These are phyloP conservation scores for Pythium graminicola DNA, from an alignment of 352 stramenopile species.

Conservation along the genomic window DNA sequence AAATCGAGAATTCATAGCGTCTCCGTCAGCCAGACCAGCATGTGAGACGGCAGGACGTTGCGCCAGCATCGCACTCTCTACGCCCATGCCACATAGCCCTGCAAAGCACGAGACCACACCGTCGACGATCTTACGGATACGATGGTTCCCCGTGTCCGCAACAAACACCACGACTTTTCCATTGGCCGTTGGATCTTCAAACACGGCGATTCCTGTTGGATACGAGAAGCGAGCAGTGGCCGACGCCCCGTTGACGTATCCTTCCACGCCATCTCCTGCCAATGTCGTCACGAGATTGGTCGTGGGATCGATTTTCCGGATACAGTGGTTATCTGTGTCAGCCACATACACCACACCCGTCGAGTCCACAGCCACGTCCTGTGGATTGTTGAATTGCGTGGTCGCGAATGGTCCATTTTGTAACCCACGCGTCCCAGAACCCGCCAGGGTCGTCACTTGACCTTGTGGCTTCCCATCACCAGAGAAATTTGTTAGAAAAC, in stretches of 20 bases:
- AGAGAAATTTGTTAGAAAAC: conserved; percentile 35
- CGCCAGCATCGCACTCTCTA: conserved; percentile 48
- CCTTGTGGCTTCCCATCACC: conserved; percentile 78
- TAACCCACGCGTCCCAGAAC: conserved; percentile 69
- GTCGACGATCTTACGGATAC: conserved; percentile 62
- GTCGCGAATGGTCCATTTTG: conserved; percentile 48
- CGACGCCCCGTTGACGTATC: conserved; percentile 39
- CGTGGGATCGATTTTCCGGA: conserved; percentile 68
- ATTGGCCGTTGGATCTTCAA: conserved; percentile 28
- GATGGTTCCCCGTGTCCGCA: conserved; percentile 77
- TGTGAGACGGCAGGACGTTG: conserved; percentile 45
- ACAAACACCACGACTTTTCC: conserved; percentile 50
- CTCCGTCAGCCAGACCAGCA: conserved; percentile 87
- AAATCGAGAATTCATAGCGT: conserved; percentile 71
- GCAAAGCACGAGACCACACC: conserved; percentile 82
- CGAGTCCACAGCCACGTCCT: conserved; percentile 89
- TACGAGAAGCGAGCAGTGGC: conserved; percentile 54
- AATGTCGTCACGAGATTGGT: conserved; percentile 46
- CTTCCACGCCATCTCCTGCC: conserved; percentile 43
- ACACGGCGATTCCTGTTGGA: conserved; percentile 59
- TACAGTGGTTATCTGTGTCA: conserved; percentile 93
- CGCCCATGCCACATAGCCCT: conserved; percentile 75
- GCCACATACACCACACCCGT: conserved; percentile 92
- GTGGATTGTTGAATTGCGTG: conserved; percentile 86
- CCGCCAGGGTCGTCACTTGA: conserved; percentile 85